Base-by-base conservation (phyloP, 768 basidiomycete genomes). In the Hortiboletus flavorubellus region DNA sequence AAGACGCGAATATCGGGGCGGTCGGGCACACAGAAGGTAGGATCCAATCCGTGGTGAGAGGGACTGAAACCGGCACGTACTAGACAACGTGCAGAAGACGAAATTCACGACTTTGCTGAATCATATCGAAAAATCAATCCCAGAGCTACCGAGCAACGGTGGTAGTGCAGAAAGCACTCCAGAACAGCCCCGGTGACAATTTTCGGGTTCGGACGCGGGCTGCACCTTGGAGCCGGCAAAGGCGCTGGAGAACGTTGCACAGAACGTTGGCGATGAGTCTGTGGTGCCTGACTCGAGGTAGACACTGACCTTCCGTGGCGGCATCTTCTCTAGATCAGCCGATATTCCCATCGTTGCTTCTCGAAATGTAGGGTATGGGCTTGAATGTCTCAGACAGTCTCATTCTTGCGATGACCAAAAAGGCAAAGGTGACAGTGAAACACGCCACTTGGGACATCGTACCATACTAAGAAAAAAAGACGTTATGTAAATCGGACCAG, bases 371-470 rank as follows among this genome's bases (percentile, higher is more conserved):
- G 8, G 6, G 9, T 3, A 4, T 26, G 18, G n/a, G 16, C 30
- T 54, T 30, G 26, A 29, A 8, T 58, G 57, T 58, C 57, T 58
- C 55, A 31, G 51, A 47, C 6, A 42, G 57, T 52, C 21, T 46
- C 45, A 23, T 21, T 46, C 39, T 18, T 8, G 15, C 2, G 3
- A n/a, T 30, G 16, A 35, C 44, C 42, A 23, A 49, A 43, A 45
- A 37, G 45, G 52, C 4, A 46, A 34, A 7, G 5, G 29, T 16
- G 41, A 23, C 3, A 37, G 54, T 68, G 63, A 68, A 62, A 68
- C 67, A 67, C 65, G 66, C 68, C 65, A 69, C 49, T 15, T 41
- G 4, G 3, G 51, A 51, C 56, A 67, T 71, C 68, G 69, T 69
- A 69, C 69, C 69, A 69, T 39, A 55, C 53, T 21, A 46, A 46